phyloP scores from a whole-genome alignment of 495 filamentous ascomycete species.

The Tuber borchii region DNA sequence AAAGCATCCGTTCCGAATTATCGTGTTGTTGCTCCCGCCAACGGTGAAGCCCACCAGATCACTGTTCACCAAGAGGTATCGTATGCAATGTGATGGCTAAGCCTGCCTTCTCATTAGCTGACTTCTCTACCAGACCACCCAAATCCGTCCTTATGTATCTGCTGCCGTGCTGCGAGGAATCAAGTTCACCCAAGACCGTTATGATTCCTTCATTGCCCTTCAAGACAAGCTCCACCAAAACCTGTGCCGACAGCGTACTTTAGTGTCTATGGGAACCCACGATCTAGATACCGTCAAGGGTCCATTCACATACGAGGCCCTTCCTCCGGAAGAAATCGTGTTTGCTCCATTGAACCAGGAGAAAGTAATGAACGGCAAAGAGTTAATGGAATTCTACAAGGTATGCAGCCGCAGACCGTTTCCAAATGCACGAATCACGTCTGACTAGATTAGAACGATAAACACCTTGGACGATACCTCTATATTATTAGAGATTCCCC shows the following conservation, averaged over 20 bases:
- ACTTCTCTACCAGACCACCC: constrained; percentile 53
- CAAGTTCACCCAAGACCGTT: constrained; percentile 81
- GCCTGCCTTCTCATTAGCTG: constrained; percentile 3
- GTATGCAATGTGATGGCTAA: constrained; percentile 2
- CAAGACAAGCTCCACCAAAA: constrained; percentile 99
- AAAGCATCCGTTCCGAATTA: constrained; percentile 69
- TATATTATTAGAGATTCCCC: constrained; percentile 90
- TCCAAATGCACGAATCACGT: constrained; percentile 1
- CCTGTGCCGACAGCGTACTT: constrained; percentile 80
- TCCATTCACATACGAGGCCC: constrained; percentile 93
- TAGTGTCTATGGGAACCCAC: constrained; percentile 95
- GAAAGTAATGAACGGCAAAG: constrained; percentile 73
- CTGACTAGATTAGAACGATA: constrained; percentile 57
- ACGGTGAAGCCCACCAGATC: constrained; percentile 69
- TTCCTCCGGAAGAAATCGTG: constrained; percentile 82
- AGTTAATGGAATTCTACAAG: constrained; percentile 93
- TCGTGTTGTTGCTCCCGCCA: constrained; percentile 60
- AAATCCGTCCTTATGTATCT: constrained; percentile 77
- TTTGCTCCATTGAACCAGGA: constrained; percentile 89
- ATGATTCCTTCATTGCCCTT: constrained; percentile 94
- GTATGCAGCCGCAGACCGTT: constrained; percentile 42
- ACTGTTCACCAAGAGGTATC: constrained; percentile 64
- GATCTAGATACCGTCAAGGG: constrained; percentile 90
- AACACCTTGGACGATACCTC: constrained; percentile 68
- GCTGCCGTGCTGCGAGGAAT: constrained; percentile 81